Percentiles rank a stretch among this genome's conserved stretches.
These are phyloP conservation scores for Cadophora sp. DNA, from an alignment of 2,329 filamentous ascomycete species.

Conservation along the genomic window DNA sequence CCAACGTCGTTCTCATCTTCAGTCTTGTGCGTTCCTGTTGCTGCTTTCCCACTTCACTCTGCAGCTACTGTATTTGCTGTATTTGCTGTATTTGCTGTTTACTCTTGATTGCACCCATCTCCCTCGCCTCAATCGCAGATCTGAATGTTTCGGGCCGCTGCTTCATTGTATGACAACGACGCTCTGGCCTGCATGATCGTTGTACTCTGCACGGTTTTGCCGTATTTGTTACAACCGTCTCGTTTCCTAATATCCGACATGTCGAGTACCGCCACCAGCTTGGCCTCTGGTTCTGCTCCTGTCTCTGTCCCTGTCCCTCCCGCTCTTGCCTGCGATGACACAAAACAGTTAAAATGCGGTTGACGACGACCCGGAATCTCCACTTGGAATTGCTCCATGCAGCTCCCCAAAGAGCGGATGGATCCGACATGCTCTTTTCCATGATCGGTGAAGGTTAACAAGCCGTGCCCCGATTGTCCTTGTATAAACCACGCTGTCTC, in stretches of 20 bases:
- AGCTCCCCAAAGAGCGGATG: background rate
- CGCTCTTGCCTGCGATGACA: background rate
- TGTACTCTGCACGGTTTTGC: slow-evolving; percentile 13
- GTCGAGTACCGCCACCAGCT: slow-evolving; percentile 6
- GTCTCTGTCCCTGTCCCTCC: background rate
- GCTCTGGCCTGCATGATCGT: slow-evolving; percentile 1
- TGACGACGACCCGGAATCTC: slow-evolving; percentile 1
- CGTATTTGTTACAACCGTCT: slow-evolving; percentile 14
- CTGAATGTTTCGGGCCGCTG: slow-evolving; percentile 4
- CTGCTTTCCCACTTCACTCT: background rate
- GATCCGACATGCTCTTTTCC: background rate
- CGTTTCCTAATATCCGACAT: slow-evolving; percentile 15
- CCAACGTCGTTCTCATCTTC: background rate
- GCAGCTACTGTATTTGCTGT: background rate
- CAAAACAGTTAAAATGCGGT: background rate
- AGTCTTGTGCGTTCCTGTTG: background rate
- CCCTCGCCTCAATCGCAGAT: background rate
- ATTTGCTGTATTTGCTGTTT: background rate
- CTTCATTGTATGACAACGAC: background rate
- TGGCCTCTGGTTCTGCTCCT: background rate
- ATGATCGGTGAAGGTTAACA: background rate
- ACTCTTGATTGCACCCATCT: background rate
- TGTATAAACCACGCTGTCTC: background rate
- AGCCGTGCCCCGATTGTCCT: background rate
- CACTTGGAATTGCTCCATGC: background rate